Evolutionary conservation across 1,284 basidiomycete genomes (phyloP), one percentile per base, ranked within the genome.

Genomic region (Trametes sp.): DNA sequence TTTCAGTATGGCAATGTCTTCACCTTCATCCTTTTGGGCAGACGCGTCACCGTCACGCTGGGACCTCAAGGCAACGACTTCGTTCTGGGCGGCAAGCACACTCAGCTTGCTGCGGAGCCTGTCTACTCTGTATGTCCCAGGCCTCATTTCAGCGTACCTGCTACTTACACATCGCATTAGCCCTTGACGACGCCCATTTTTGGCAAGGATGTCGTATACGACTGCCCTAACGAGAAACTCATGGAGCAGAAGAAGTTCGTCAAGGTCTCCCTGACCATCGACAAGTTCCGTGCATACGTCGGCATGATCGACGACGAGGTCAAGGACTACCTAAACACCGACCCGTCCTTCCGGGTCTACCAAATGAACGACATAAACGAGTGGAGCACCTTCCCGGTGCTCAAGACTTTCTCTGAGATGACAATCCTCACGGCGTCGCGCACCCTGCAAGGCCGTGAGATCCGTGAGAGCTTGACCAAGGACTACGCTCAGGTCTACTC

Each of bases 231-330:
- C 77, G 92, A 96, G 59, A 83, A 95, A 55, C 90, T 99, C 76
- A 99, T 99, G 97, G 96, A 99, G 75, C 98, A 99, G 78, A 99
- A 99, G 84, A 94, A 93, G 77, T 98, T 99, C 69, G 90, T 96
- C 77, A 98, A 97, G 81, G 90, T 95, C 69, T 96, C 97, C 45
- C 86, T 99, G 10, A 93, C 95, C 9, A 88, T 87, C 23, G 97
- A 99, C 35, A 97, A 98, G 75, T 91, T 99, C 78, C 87, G 90
- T 41, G 84, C 88, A 45, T 99, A 99, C 74, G 92, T 98, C 38
- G 88, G 89, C 57, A 92, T 98, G 87, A 95, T 99, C 69, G 88
- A 90, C 63, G 82, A 92, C 41, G 96, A 98, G 77, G 89, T 94
- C 55, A 82, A 87, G 51, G 78, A 87, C 49, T 95, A 89, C 77